Percentiles rank a stretch among this genome's conserved stretches.
phyloP scores from a whole-genome alignment of 495 filamentous ascomycete genomes.

The Penicillium crystallinum region DNA sequence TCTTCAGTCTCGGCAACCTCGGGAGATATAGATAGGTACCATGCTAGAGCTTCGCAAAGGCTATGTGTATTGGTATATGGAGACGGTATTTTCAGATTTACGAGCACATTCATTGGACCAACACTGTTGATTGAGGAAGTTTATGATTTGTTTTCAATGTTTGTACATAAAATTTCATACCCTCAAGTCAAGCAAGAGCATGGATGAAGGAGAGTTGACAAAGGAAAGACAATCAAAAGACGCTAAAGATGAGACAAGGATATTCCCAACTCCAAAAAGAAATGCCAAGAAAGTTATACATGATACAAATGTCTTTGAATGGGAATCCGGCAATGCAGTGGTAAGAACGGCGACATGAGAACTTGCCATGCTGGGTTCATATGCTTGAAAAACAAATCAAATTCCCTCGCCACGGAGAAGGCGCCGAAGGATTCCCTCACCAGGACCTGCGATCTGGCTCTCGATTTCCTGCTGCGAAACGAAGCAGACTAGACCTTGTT shows the following conservation, averaged over 20 bases:
- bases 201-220: constrained; percentile 11
- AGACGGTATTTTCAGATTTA: too few relatives aligned
- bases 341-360: neutral
- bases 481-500: constrained; percentile 68
- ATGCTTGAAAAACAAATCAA: constrained; percentile 11
- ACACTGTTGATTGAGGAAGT: neutral
- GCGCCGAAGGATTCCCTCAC: constrained; percentile 47
- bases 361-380: too few relatives aligned
- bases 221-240: neutral
- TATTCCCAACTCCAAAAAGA: constrained; percentile 8
- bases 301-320: constrained; percentile 8
- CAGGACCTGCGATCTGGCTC: constrained; percentile 62
- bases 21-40: too few relatives aligned
- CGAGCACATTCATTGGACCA: too few relatives aligned
- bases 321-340: constrained; percentile 13
- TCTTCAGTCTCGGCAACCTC: too few relatives aligned
- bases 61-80: too few relatives aligned
- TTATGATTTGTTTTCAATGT: neutral
- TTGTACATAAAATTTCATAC: neutral
- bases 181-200: neutral
- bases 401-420: constrained; percentile 42
- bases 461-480: constrained; percentile 74
- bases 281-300: constrained; percentile 19
- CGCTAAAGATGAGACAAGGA: constrained; percentile 11
- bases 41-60: too few relatives aligned